Evolutionary conservation across 768 basidiomycete species (phyloP).

Genomic region (Lenzites betulinus): DNA sequence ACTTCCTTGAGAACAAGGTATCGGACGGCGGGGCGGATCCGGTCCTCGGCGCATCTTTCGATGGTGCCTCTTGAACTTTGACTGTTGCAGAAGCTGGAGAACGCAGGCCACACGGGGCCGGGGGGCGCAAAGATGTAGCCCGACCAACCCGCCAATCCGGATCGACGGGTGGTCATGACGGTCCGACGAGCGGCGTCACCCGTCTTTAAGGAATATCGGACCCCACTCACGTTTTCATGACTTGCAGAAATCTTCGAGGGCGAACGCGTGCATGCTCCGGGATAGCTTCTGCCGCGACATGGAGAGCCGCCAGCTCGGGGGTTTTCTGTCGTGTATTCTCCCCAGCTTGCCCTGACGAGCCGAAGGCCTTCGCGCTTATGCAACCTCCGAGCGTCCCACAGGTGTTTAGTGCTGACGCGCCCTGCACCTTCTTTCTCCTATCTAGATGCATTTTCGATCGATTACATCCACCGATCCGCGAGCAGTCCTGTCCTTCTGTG

Average conservation of each 20-base stretch:
- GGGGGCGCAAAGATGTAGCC: too few species aligned
- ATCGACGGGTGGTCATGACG: too few species aligned
- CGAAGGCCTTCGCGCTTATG: constrained; percentile 2
- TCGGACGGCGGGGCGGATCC: background rate
- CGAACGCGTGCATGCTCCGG: background rate
- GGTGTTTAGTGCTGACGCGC: constrained; percentile 8
- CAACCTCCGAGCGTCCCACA: constrained; percentile 4
- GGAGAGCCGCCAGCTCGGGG: background rate
- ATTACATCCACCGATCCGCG: constrained; percentile 1
- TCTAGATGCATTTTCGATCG: constrained; percentile 16
- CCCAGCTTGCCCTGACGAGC: background rate
- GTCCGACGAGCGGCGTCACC: too few species aligned
- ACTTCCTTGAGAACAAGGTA: constrained; percentile 1
- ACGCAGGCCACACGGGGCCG: too few species aligned
- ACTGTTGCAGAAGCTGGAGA: background rate
- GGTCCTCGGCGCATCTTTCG: background rate
- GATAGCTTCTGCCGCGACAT: constrained; percentile 9
- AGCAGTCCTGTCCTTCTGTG: background rate
- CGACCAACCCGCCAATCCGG: too few species aligned
- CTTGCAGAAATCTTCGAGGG: background rate
- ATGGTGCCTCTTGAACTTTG: background rate
- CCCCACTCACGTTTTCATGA: too few species aligned
- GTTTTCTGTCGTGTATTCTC: background rate
- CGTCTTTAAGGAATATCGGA: too few species aligned
- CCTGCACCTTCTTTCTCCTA: constrained; percentile 6